Evolutionary conservation across 1,139 yeast genomes (phyloP).

Genomic region (Waltiozyma sp.): DNA sequence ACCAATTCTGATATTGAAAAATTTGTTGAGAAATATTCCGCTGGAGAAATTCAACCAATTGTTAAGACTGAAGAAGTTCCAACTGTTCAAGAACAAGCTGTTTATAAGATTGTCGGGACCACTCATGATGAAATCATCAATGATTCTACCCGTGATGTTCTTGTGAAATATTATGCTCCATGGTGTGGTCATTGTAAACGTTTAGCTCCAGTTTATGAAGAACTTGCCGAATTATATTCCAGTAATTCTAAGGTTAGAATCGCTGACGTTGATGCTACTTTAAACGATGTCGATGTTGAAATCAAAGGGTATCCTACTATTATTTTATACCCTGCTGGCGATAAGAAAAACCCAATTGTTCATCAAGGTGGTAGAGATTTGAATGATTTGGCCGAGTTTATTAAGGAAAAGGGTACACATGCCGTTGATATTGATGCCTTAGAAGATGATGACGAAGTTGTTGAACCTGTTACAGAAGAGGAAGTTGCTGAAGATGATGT

Average conservation of each 20-base stretch:
- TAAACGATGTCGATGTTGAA: conserved; percentile 74
- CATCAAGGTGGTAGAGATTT: conserved; percentile 68
- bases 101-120: conserved; percentile 72
- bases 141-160: conserved; percentile 70
- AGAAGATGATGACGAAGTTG: conserved; percentile 26
- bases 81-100: conserved; percentile 63
- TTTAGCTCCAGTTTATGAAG: conserved; percentile 87
- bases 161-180: conserved; percentile 93
- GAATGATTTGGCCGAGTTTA: conserved; percentile 58
- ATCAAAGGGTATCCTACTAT: conserved; percentile 92
- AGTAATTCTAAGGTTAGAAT: conserved; percentile 41
- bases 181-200: conserved; percentile 99
- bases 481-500: conserved; percentile 23
- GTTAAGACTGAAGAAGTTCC: conserved; percentile 86
- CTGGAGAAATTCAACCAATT: conserved; percentile 58
- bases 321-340: conserved; percentile 86
- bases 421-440: conserved; percentile 40
- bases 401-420: conserved; percentile 53
- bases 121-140: conserved; percentile 63
- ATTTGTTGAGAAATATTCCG: conserved; percentile 54
- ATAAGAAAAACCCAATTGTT: conserved; percentile 57
- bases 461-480: conserved; percentile 15
- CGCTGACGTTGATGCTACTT: conserved; percentile 85
- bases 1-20: conserved; percentile 36
- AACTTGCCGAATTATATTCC: conserved; percentile 62